Base-by-base conservation (phyloP, 2,329 filamentous ascomycete genomes). In the Trichothecium sympodiale region DNA sequence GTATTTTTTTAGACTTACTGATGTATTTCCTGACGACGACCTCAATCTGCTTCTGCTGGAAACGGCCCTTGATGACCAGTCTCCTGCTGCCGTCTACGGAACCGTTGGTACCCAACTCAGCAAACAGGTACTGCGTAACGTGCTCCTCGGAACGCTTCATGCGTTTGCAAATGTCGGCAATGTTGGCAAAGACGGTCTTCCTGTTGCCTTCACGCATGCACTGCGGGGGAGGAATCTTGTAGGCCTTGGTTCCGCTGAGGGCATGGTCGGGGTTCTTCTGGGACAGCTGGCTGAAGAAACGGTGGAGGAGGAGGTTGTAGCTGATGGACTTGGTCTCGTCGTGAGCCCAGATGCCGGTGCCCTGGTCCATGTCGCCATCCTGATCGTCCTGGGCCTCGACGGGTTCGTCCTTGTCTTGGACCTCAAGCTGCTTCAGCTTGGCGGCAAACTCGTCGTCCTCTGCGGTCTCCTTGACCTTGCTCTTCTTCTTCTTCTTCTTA, bases 171-270 rank as follows among this genome's bases (percentile, higher is more conserved):
- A 98, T 96, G 59, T 98, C 91, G 59, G 86, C 78, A 56, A 98
- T 91, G 70, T 98, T 98, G 70, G 89, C 91, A 55, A 98, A 98
- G 55, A 98, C 94, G 43, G 91, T 98, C 80, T 94, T 94, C 77
- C 94, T 93, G 79, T 98, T 98, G 60, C 91, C 91, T 87, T 98
- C 91, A 67, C 91, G 88, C 56, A 96, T 78, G 67, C 91, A 96
- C 70, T 98, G 91, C 34, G 91, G 91, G 36, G 91, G 91, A 35
- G 91, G 91, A 50, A 98, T 98, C 78, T 96, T 96, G 78, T 96
- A 98, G 63, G 83, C 93, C 73, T 87, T 91, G 54, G 80, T 78
- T 47, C 86, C 86, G 58, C 79, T 84, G 43, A 84, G 82, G 45
- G 89, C 81, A 54, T 96, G 82, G 59, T 98, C 91, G 50, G 91